Evolutionary conservation across 1,139 yeast species (phyloP).

Genomic region (Debaryomycetaceae sp.): DNA sequence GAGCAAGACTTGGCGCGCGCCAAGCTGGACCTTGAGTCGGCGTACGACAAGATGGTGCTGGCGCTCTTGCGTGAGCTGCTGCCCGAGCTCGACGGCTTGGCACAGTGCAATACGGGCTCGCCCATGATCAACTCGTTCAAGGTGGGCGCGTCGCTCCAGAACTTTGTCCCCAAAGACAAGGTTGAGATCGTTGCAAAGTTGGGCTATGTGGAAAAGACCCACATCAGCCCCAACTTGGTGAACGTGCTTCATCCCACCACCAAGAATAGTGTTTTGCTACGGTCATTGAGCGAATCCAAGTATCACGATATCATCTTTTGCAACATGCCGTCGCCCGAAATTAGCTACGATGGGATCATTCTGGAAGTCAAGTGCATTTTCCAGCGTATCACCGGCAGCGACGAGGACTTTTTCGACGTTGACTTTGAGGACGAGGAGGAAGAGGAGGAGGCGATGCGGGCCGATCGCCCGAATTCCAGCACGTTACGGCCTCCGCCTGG

Average conservation of each 20-base stretch:
- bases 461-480: conserved; percentile 3
- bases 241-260: conserved; percentile 27
- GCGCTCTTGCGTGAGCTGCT: conserved; percentile 73
- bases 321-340: conserved; percentile 69
- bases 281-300: conserved; percentile 18
- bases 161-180: conserved; percentile 72
- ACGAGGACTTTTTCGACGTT: conserved; percentile 90
- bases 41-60: conserved; percentile 67
- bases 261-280: conserved; percentile 19
- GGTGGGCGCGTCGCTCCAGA: conserved; percentile 74
- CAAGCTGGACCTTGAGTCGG: conserved; percentile 68
- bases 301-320: conserved; percentile 46
- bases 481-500: no score
- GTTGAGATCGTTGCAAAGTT: conserved; percentile 71
- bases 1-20: conserved; percentile 60
- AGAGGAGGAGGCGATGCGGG: conserved; percentile 12
- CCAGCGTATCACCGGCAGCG: conserved; percentile 74
- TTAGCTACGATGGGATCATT: conserved; percentile 83
- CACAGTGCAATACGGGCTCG: conserved; percentile 46
- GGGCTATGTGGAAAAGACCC: conserved; percentile 67
- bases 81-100: conserved; percentile 38
- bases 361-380: conserved; percentile 72
- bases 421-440: conserved; percentile 95
- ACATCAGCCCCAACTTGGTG: conserved; percentile 31
- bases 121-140: conserved; percentile 68